Base-by-base conservation (phyloP, 805 yeast species). In the Tetrapisispora pingtungensis region DNA sequence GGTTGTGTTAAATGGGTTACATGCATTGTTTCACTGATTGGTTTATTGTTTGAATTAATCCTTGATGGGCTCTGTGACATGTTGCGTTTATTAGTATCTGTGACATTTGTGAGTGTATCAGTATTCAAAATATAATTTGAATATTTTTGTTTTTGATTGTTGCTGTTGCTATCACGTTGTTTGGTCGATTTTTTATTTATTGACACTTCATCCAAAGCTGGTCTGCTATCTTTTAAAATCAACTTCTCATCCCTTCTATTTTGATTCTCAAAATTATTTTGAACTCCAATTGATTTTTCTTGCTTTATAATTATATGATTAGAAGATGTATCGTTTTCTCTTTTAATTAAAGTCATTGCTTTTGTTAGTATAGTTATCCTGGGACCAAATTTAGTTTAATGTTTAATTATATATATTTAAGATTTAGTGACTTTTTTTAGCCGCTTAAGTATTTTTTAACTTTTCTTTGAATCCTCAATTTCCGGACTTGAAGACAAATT, bases 181-280 rank as follows among this genome's bases (percentile, higher is more conserved):
- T 45, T 47, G 12, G 30, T 20, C 2, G 36, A 19, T 13, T 39
- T 47, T 15, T 26, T 42, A 24, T 53, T 52, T 10, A 47, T 32
- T 20, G 52, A 43, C 31, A 51, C 53, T 17, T 47, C 45, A 15
- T 46, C 43, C 22, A 52, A 36, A 28, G 57, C 53, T 51, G 50
- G 55, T 54, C 59, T 57, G 24, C 40, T 37, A 7, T 37, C 40
- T 37, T 28, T 37, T 52, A 49, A 47, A 46, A 41, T 42, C 13
- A 43, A 14, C 10, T 7, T 18, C 2, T 40, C 33, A 7, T 4
- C 7, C 13, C 24, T 40, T 37, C 7, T 28, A 17, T 17, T 15
- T 14, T 26, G 40, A 14, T 37, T 26, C 5, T 26, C 32, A 13
- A 27, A 13, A 12, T 15, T 15, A 15, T 12, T 17, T 10, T 37